phyloP scores from a whole-genome alignment of 768 basidiomycete species.

The Holtermanniella nyarrowii region DNA sequence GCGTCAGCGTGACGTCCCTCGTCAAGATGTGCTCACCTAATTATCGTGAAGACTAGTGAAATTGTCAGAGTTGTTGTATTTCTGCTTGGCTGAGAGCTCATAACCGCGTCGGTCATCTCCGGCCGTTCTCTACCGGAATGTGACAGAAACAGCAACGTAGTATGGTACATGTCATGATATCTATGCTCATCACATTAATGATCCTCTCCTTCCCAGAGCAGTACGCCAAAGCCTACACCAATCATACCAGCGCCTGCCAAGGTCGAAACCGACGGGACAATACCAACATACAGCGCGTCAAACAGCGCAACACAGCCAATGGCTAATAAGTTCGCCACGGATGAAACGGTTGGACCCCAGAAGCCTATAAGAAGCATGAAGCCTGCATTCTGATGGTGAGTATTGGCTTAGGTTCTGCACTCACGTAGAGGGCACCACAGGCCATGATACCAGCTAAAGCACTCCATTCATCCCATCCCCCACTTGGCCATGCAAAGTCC shows the following conservation, averaged over 20 bases:
- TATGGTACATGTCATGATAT: no score
- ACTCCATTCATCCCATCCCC: conserved; percentile 27
- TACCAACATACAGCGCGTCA: conserved; percentile 62
- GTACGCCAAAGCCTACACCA: conserved; percentile 67
- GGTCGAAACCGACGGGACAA: conserved; percentile 60
- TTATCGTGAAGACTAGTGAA: no score
- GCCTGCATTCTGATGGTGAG: conserved; percentile 51
- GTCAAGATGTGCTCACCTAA: no score
- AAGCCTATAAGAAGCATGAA: conserved; percentile 77
- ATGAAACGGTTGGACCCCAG: conserved; percentile 79
- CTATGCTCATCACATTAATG: no score
- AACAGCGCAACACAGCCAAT: conserved; percentile 77
- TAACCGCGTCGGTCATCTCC: no score
- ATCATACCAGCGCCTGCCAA: conserved; percentile 68
- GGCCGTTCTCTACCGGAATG: no score
- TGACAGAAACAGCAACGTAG: no score
- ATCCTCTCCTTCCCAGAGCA: conserved; percentile 44
- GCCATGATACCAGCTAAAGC: conserved; percentile 55
- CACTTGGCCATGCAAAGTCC: conserved; percentile 54
- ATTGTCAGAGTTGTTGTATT: no score
- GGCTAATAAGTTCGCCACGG: conserved; percentile 86
- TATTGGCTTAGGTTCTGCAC: conserved; percentile 1
- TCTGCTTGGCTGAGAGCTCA: no score
- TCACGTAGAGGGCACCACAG: conserved; percentile 54
- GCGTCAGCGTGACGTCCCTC: no score